These are phyloP conservation scores for Infundibulicybe gibba DNA, from an alignment of 768 basidiomycete species.

Conservation along the genomic window DNA sequence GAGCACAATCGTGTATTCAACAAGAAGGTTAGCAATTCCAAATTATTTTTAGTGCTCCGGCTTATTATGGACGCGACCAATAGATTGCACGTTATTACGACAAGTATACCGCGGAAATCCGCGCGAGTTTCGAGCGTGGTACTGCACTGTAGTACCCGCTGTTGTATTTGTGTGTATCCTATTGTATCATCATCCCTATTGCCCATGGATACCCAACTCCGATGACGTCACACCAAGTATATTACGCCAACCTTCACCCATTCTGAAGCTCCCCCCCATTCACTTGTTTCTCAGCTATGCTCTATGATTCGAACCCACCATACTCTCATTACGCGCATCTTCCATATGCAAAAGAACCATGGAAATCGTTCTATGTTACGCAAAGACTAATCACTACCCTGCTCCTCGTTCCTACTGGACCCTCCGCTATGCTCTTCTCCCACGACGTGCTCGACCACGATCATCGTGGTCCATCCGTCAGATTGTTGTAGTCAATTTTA, in stretches of 20 bases:
- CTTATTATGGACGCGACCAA: constrained; percentile 1
- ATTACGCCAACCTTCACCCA: no score
- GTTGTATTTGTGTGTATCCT: no score
- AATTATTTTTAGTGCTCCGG: neutral
- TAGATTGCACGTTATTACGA: constrained; percentile 94
- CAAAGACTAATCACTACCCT: constrained; percentile 47
- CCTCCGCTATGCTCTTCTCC: constrained; percentile 37
- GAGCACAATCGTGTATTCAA: constrained; percentile 97
- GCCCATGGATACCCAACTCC: no score
- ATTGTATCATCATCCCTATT: no score
- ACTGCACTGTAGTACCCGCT: constrained; percentile 63
- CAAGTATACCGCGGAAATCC: constrained; percentile 95
- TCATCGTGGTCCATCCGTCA: constrained; percentile 47
- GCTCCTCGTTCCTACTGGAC: constrained; percentile 44
- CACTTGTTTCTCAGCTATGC: no score
- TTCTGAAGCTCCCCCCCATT: no score
- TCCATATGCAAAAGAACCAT: no score
- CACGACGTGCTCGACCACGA: constrained; percentile 41
- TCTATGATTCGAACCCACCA: no score
- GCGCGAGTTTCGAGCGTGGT: constrained; percentile 96
- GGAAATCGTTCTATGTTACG: constrained; percentile 35
- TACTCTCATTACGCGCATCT: no score
- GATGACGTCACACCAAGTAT: no score
- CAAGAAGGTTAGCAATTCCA: constrained; percentile 68
- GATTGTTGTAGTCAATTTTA: constrained; percentile 49